phyloP scores from a whole-genome alignment of 805 yeast species.

The Scheffersomyces ergatensis region DNA sequence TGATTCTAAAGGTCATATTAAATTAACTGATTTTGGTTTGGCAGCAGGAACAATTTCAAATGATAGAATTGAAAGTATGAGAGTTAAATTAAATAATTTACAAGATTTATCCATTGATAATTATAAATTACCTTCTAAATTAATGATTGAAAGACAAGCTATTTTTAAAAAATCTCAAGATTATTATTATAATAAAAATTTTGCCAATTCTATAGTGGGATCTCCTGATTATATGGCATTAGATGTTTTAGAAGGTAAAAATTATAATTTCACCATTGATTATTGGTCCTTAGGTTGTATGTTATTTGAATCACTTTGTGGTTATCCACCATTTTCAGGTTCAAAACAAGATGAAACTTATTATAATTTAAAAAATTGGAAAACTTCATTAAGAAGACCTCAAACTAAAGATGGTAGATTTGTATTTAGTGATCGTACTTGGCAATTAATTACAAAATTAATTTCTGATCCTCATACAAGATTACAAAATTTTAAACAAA shows the following conservation, averaged over 20 bases:
- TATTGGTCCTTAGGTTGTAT: slow-evolving; percentile 99
- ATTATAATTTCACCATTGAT: slow-evolving; percentile 94
- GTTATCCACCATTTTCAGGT: slow-evolving; percentile 97
- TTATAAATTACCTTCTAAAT: slow-evolving; percentile 60
- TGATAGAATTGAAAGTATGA: slow-evolving; percentile 92
- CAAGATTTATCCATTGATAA: slow-evolving; percentile 66
- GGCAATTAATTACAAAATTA: slow-evolving; percentile 79
- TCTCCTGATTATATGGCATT: slow-evolving; percentile 99
- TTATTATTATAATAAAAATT: slow-evolving; percentile 56
- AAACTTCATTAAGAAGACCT: slow-evolving; percentile 82
- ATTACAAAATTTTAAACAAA: slow-evolving; percentile 75
- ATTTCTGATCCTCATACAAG: slow-evolving; percentile 79
- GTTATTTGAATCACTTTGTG: slow-evolving; percentile 92
- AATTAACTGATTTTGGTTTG: slow-evolving; percentile 92
- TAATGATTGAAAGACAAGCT: slow-evolving; percentile 83
- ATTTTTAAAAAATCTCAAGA: slow-evolving; percentile 78
- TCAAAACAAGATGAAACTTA: slow-evolving; percentile 92
- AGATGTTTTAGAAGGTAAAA: slow-evolving; percentile 91
- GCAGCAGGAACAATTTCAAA: slow-evolving; percentile 95
- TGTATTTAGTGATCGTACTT: slow-evolving; percentile 93
- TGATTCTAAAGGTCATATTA: slow-evolving; percentile 88
- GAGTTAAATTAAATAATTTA: slow-evolving; percentile 61
- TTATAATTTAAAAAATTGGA: slow-evolving; percentile 91
- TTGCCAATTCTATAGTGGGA: slow-evolving; percentile 95
- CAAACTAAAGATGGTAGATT: slow-evolving; percentile 86